Base-by-base conservation (phyloP, 352 stramenopile species). In the Phytophthora citricola region DNA sequence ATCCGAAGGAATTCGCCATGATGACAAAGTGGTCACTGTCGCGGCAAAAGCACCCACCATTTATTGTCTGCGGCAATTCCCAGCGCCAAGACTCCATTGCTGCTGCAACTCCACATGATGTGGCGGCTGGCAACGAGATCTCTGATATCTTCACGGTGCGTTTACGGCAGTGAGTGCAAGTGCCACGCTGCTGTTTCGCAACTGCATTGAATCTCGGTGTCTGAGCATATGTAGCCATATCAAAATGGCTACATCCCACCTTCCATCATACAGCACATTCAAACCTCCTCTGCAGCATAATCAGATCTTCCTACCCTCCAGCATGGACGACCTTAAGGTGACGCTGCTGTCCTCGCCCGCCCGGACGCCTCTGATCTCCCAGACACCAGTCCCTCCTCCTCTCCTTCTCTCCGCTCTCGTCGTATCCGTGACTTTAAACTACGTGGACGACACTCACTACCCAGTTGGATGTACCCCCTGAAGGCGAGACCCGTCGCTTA, bases 311-410 rank as follows among this genome's bases (percentile, higher is more conserved):
- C 50, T 8, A 51, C 54, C 29, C 39, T 58, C 24, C 17, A 22
- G 2, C 47, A 86, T 86, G 78, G 73, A 85, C 62, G 78, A 87
- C 64, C 76, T 87, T 29, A 76, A 76, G 39, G 71, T 71, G 53
- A 69, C 61, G 12, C 56, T 87, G 22, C 69, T 86, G 1, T 72
- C 66, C 1, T 69, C 70, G 20, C 60, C 68, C 3, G 64, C 58
- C 60, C 56, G 1, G 58, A 75, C 39, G 58, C 53, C 41, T 56
- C 62, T n/a, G 12, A 7, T 36, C 59, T 68, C 1, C 27, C 62
- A 1, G 27, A 57, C 17, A 14, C 31, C 31, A 36, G 9, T 36
- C 9, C 31, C 31, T 36, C 31, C 5, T 63, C 49, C 5, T 62
- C 49, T 48, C 49, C 49, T 5, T 58, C 50, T 55, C 71, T 48